These are phyloP conservation scores for Rubia peregrina DNA, from an alignment of 305 asterid species.

Conservation along the genomic window DNA sequence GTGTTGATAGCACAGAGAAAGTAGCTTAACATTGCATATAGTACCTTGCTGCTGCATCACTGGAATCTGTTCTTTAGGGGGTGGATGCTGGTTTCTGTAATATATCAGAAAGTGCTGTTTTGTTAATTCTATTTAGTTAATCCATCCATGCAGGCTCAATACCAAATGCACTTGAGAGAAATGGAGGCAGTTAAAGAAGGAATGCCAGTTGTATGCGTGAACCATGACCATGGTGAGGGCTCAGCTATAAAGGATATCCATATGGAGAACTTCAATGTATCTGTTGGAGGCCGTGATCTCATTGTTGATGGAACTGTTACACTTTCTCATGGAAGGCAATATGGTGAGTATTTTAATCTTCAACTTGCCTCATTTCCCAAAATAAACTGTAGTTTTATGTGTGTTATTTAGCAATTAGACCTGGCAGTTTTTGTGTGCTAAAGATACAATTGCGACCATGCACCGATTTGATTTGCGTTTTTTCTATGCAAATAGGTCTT, in stretches of 20 bases:
- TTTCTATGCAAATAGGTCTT: conserved; percentile 53
- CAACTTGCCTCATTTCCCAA: conserved; percentile 10
- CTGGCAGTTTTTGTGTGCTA: background rate
- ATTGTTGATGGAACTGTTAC: conserved; percentile 85
- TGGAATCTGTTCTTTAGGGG: background rate
- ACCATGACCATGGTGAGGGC: conserved; percentile 63
- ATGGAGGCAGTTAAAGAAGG: conserved; percentile 98
- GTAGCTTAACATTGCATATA: conserved; percentile 1
- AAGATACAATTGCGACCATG: background rate
- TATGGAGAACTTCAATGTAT: conserved; percentile 82
- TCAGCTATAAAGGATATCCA: conserved; percentile 81
- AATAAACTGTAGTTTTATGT: background rate
- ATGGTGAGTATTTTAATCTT: conserved; percentile 53
- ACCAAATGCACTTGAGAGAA: conserved; percentile 73
- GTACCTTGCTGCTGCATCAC: background rate
- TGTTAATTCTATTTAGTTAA: background rate
- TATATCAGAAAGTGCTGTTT: background rate
- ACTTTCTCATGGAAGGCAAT: conserved; percentile 85
- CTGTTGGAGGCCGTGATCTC: conserved; percentile 98
- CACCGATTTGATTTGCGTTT: conserved; percentile 11
- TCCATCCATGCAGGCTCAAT: conserved; percentile 51
- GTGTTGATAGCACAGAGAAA: background rate
- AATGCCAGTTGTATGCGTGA: conserved; percentile 79
- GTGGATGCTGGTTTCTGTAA: conserved; percentile 1
- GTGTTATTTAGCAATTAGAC: no score